Percentiles rank a stretch among this genome's conserved stretches.
Conservation (phyloP, 1,284 basidiomycete species). For the Pseudozyma hubeiensis region DNA sequence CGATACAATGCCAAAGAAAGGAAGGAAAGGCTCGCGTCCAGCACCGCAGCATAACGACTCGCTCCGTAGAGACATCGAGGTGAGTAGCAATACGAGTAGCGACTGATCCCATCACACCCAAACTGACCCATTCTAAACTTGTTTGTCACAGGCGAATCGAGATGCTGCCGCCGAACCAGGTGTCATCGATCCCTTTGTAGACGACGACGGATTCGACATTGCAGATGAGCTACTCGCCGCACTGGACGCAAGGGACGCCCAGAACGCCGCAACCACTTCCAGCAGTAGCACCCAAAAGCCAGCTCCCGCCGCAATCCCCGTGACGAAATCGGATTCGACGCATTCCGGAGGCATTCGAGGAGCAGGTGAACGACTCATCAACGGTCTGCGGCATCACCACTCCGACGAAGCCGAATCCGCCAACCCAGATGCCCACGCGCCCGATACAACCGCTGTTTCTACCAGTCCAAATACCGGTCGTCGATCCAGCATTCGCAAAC, state of each 20-base stretch:
- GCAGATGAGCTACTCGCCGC: slow-evolving; percentile 59
- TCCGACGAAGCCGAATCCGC: slow-evolving; percentile 2
- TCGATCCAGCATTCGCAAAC: slow-evolving; percentile 31
- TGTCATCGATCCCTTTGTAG: slow-evolving; percentile 35
- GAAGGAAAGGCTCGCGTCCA: slow-evolving; percentile 35
- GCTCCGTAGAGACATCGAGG: slow-evolving; percentile 35
- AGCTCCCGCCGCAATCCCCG: slow-evolving; percentile 7
- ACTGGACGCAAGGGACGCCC: slow-evolving; percentile 53
- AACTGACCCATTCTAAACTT: neutral
- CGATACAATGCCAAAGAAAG: slow-evolving; percentile 44
- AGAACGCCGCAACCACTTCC: slow-evolving; percentile 15
- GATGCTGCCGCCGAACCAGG: slow-evolving; percentile 5
- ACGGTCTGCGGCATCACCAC: slow-evolving; percentile 28
- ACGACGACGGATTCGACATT: slow-evolving; percentile 53
- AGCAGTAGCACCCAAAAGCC: neutral
- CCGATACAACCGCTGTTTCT: neutral
- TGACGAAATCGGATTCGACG: slow-evolving; percentile 8
- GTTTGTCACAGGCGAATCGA: neutral
- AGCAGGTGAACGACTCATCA: slow-evolving; percentile 49
- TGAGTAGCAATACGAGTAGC: slow-evolving; percentile 1
- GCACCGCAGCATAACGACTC: slow-evolving; percentile 22
- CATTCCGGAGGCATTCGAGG: slow-evolving; percentile 29
- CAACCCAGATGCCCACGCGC: slow-evolving; percentile 6
- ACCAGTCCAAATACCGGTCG: slow-evolving; percentile 18
- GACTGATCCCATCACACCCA: neutral